Conservation (phyloP, 495 filamentous ascomycete genomes). For the Aspergillus sparsus region DNA sequence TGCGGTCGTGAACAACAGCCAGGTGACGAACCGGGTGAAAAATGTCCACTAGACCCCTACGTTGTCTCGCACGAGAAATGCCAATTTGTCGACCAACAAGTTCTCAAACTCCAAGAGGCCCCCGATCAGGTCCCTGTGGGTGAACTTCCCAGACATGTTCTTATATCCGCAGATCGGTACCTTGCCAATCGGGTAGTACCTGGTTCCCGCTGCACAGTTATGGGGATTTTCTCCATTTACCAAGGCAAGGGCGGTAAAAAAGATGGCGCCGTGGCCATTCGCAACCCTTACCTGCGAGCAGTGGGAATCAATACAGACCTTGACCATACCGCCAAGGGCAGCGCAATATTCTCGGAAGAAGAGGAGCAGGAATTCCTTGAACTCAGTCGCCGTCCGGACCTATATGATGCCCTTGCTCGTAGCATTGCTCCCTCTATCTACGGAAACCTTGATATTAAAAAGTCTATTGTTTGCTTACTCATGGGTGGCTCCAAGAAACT, state of each 20-base stretch:
- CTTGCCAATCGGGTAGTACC: slow-evolving; percentile 95
- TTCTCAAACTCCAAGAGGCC: slow-evolving; percentile 97
- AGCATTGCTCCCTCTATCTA: slow-evolving; percentile 99
- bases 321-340: slow-evolving; percentile 86
- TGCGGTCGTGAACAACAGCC: slow-evolving; percentile 64
- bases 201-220: slow-evolving; percentile 89
- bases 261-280: slow-evolving; percentile 85
- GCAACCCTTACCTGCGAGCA: slow-evolving; percentile 94
- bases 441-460: slow-evolving; percentile 95
- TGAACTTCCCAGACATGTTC: slow-evolving; percentile 90
- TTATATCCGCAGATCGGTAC: slow-evolving; percentile 94
- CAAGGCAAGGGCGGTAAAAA: slow-evolving; percentile 78
- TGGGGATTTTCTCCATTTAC: slow-evolving; percentile 98
- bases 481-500: slow-evolving; percentile 99
- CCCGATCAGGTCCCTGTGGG: slow-evolving; percentile 98
- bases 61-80: slow-evolving; percentile 93
- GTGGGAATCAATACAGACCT: slow-evolving; percentile 89
- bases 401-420: slow-evolving; percentile 85
- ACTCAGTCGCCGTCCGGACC: slow-evolving; percentile 83
- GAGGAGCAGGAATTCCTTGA: slow-evolving; percentile 98
- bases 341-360: slow-evolving; percentile 83
- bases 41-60: slow-evolving; percentile 93
- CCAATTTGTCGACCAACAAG: slow-evolving; percentile 95
- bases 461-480: slow-evolving; percentile 93
- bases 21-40: slow-evolving; percentile 59